Evolutionary conservation across 768 basidiomycete genomes (phyloP), one percentile per base, ranked within the genome.

Genomic region (Cubamyces sp.): DNA sequence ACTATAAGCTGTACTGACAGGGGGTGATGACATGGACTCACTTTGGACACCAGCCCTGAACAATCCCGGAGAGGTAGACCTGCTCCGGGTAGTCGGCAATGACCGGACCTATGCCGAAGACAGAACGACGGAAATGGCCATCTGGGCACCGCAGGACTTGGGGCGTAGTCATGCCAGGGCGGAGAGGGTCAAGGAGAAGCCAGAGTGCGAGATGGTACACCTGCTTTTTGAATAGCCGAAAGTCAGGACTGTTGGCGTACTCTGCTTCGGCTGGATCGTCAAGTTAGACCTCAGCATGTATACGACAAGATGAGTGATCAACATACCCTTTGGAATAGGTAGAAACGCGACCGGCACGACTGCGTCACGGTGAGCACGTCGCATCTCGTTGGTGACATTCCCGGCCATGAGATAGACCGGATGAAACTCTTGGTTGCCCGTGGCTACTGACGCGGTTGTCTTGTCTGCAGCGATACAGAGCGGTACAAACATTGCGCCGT

Each of bases 31-130:
- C 11, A n/a, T 3, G 8, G 8, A 50, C 64, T 25, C 37, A 73
- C 71, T 57, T 65, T n/a, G 73, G 56, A 57, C 74, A 75, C 73
- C 72, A 68, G 5, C 67, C 61, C 16, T 69, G 61, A 3, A 78
- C 74, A 37, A 76, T 64, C 4, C 69, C 62, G 0, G 71, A 56
- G 0, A 76, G 60, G 52, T 59, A 70, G 0, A 73, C 74, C 55
- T 79, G 77, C 55, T 78, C 76, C 0, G 77, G 77, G 60, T 78
- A 77, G 57, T 77, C 74, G 0, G 76, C 74, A 51, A 78, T 76
- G 60, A 71, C 72, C 1, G 76, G 74, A 0, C 76, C 75, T 19
- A 77, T 60, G 3, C 65, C 61, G 57, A 66, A 78, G 0, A 77
- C 66, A 0, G 66, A 71, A 4, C 69, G 64, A 0, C 68, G 66